A percentile compares a stretch with the other conserved stretches of the same genome.
These are phyloP conservation scores for Agrostemma githago DNA, from an alignment of 148 eudicot genomes.

Conservation along the genomic window DNA sequence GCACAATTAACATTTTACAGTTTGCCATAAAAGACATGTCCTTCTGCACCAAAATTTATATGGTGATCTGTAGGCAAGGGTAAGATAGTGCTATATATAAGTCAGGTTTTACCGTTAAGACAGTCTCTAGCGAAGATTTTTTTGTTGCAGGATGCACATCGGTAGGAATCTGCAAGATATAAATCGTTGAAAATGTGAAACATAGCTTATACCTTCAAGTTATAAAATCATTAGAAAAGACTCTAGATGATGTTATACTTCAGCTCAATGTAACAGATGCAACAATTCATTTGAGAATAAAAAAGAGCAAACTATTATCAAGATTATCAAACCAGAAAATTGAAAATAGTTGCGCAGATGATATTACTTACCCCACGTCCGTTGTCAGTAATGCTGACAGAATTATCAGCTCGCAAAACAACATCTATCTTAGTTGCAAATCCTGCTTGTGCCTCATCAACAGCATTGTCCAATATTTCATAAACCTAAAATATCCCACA, in stretches of 20 bases:
- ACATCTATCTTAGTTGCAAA: slow-evolving; percentile 84
- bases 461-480: slow-evolving; percentile 89
- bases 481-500: slow-evolving; percentile 52
- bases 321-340: slow-evolving; percentile 4
- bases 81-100: not conserved
- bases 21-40: not conserved
- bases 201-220: not conserved
- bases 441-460: slow-evolving; percentile 99
- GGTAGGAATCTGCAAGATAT: slow-evolving; percentile 68
- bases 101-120: slow-evolving; percentile 65
- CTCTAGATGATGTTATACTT: not conserved
- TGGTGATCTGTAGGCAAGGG: not conserved
- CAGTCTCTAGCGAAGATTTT: slow-evolving; percentile 90
- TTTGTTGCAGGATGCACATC: slow-evolving; percentile 81
- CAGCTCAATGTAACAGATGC: not conserved
- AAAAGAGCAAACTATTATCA: not conserved
- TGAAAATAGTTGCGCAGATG: not conserved
- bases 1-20: slow-evolving; percentile 1
- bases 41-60: not conserved
- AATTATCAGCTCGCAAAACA: slow-evolving; percentile 59
- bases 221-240: not conserved
- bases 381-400: slow-evolving; percentile 84
- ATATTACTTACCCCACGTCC: slow-evolving; percentile 90
- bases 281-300: not conserved
- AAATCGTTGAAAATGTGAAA: not conserved